These are phyloP conservation scores for Guyanaporus albipodus DNA, from an alignment of 768 basidiomycete genomes.

Conservation along the genomic window DNA sequence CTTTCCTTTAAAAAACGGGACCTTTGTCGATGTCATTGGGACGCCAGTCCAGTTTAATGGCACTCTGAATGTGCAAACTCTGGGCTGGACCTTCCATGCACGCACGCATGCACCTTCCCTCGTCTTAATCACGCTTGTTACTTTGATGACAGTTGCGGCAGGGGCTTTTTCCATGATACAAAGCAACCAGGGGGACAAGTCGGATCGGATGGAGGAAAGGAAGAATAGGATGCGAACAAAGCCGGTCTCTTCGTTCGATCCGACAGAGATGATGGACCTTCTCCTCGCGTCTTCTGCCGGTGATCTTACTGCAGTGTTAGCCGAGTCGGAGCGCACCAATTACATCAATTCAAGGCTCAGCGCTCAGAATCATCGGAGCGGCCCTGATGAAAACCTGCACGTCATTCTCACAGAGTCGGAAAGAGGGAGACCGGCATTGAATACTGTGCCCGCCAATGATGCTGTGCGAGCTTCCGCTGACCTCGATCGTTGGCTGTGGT, in stretches of 20 bases:
- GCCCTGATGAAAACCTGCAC: too few relatives aligned
- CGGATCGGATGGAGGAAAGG: background rate
- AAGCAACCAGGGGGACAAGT: background rate
- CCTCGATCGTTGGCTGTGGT: too few relatives aligned
- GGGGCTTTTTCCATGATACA: background rate
- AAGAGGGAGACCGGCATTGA: too few relatives aligned
- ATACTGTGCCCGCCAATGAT: too few relatives aligned
- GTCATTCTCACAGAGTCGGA: too few relatives aligned
- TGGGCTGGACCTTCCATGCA: background rate
- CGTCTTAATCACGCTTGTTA: background rate
- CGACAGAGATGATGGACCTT: background rate
- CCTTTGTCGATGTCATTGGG: background rate
- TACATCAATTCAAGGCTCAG: too few relatives aligned
- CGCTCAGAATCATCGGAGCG: too few relatives aligned
- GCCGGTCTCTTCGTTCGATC: background rate
- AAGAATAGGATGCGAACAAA: background rate
- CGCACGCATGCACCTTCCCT: background rate
- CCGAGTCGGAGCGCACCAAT: background rate
- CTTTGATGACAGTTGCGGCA: background rate
- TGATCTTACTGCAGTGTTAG: background rate
- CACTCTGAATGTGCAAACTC: background rate
- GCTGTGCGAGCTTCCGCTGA: too few relatives aligned
- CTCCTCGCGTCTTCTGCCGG: background rate
- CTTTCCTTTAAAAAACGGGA: too few relatives aligned
- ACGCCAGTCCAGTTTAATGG: background rate